Conservation (phyloP, 2,329 filamentous ascomycete genomes). For the Colletotrichum tanaceti region DNA sequence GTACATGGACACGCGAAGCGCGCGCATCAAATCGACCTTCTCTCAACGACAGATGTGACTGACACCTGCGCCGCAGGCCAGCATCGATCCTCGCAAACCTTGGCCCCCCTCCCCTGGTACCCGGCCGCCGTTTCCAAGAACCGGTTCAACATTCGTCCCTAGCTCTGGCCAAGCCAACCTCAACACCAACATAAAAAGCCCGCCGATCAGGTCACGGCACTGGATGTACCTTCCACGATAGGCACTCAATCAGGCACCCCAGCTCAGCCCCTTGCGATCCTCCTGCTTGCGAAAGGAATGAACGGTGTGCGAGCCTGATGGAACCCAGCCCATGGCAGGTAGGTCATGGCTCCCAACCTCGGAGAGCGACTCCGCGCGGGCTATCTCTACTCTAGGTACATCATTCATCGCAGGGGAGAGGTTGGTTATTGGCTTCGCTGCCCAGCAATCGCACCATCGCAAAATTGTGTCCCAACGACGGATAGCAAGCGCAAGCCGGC, state of each 20-base stretch:
- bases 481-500: constrained; percentile 23
- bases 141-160: not conserved
- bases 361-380: constrained; percentile 2
- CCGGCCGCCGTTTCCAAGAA: constrained; percentile 15
- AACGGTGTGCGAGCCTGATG: not conserved
- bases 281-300: constrained; percentile 8
- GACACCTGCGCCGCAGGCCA: constrained; percentile 25
- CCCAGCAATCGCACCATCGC: constrained; percentile 13
- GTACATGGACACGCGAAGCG: constrained; percentile 20
- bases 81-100: constrained; percentile 12
- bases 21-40: constrained; percentile 11
- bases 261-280: constrained; percentile 22
- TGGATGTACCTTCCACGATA: constrained; percentile 35
- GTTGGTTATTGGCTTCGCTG: constrained; percentile 18
- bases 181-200: constrained; percentile 8
- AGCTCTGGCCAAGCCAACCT: constrained; percentile 9
- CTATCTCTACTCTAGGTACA: constrained; percentile 5
- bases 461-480: constrained; percentile 2
- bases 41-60: not conserved
- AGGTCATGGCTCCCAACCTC: not conserved
- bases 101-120: constrained; percentile 2
- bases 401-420: not conserved
- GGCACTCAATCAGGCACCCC: constrained; percentile 28
- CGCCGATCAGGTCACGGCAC: constrained; percentile 26
- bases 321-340: too few relatives aligned